phyloP scores from a whole-genome alignment of 352 stramenopile species.

The Globisporangium cederbergense region DNA sequence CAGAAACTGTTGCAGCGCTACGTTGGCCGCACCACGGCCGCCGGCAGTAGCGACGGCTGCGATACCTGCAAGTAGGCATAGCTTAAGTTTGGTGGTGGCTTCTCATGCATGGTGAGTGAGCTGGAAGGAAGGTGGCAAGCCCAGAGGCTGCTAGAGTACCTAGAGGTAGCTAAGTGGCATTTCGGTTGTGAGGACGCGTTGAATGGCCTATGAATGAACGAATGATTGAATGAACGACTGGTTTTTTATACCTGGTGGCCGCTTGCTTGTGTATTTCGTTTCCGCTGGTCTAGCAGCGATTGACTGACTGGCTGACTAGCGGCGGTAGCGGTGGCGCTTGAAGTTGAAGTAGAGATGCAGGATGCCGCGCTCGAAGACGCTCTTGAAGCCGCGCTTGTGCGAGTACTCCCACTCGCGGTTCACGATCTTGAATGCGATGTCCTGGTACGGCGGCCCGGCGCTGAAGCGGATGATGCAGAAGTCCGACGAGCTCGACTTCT shows the following conservation, averaged over 20 bases:
- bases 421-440: slow-evolving; percentile 99
- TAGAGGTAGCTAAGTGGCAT: neutral
- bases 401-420: slow-evolving; percentile 99
- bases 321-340: slow-evolving; percentile 96
- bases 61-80: slow-evolving; percentile 19
- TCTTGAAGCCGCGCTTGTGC: slow-evolving; percentile 96
- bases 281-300: neutral
- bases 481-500: slow-evolving; percentile 89
- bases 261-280: neutral
- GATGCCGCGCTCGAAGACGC: slow-evolving; percentile 97
- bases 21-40: slow-evolving; percentile 25
- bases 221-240: slow-evolving; percentile 3
- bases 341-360: slow-evolving; percentile 99
- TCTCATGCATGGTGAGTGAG: neutral
- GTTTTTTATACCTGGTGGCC: neutral
- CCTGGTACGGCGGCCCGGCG: slow-evolving; percentile 97
- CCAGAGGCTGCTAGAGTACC: neutral
- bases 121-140: neutral
- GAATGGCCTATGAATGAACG: neutral
- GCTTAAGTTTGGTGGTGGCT: neutral
- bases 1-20: slow-evolving; percentile 58
- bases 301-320: slow-evolving; percentile 43
- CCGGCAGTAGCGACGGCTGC: slow-evolving; percentile 14
- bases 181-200: neutral
- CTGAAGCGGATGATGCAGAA: slow-evolving; percentile 99